Evolutionary conservation across 306 rosid genomes (phyloP), one percentile per base, ranked within the genome.

Genomic region (Dalbergia oliveri): DNA sequence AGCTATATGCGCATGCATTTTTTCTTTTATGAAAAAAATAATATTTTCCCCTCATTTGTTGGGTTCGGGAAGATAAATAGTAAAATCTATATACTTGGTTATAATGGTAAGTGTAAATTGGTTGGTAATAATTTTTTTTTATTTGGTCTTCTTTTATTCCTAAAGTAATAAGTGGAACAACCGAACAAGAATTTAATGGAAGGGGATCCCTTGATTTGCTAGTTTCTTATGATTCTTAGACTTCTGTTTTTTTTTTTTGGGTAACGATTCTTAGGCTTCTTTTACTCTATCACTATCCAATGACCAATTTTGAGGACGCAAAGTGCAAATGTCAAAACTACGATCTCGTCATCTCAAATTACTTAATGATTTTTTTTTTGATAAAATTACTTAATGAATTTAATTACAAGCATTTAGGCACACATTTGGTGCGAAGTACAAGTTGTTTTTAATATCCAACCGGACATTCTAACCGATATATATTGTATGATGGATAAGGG

Each of bases 381-480:
- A 26, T 26, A 26, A 26, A 26, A 26, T 26, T 26, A 26, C 31
- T 26, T 26, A 26, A 26, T 26, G 31, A 26, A 26, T 26, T 41
- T 47, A 47, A 47, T 0, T 18, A 7, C 16, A 41, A 21, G 53
- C 47, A 31, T 37, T 39, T 45, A 62, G 66, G 56, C 37, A 50
- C 11, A 37, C 59, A 39, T 21, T 12, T 35, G 72, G 80, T 31
- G 39, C n/a, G 21, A 63, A 63, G 51, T 50, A 7, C 37, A 21
- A 50, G 35, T 35, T 34, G 26, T 31, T 37, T 4, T 37, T 37
- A 21, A 53, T 41, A 41, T 19, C 47, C 44, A 67, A n/a, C 2
- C 62, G 10, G 67, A 78, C 75, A 68, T 69, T 51, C 69, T 58
- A 78, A 44, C 68, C 45, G 31, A 31, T 21, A 21, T 21, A 21